Base-by-base conservation (phyloP, 2,329 filamentous ascomycete genomes). In the Aspergillus pseudoterreus region DNA sequence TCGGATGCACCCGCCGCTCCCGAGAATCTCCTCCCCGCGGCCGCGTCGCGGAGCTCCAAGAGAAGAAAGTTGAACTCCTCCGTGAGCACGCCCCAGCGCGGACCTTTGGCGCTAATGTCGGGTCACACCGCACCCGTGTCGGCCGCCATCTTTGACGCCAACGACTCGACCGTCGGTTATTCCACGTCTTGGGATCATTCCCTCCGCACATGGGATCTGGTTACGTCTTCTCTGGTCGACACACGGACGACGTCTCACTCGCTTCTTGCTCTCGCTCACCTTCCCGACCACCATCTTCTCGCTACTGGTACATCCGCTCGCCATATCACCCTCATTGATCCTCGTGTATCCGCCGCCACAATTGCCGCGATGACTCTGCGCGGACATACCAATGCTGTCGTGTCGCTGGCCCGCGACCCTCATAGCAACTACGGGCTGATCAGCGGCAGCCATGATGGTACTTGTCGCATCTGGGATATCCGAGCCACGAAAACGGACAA, bases 291-390 rank as follows among this genome's bases (percentile, higher is more conserved):
- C 24, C 74, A 80, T 65, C 74, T 87, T 58, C 72, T 87, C 32
- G 84, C 83, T 12, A 87, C 90, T 19, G 94, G 92, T 53, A 95
- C 90, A 2, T 86, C 86, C 14, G 89, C 90, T 19, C 82, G 91
- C 50, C 90, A 95, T 73, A 88, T 99, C 66, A 92, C 90, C 0
- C 81, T 99, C n/a, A 83, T 97, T 59, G 94, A 99, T 70, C 92
- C 92, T 3, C 84, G 94, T 48, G 86, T 83, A 27, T 87, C 85
- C 3, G 87, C 90, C 3, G 82, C 84, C 1, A 82, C 85, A 1
- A 88, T 92, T 21, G 84, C 87, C 10, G 89, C 90, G 38, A 89
- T 96, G 84, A 96, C 90, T n/a, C 82, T 96, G 17, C 83, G 90
- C 32, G 92, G 92, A 1, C 92, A 97, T 74, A 84, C 84, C 53